These are phyloP conservation scores for Simmondsia chinensis DNA, from an alignment of 148 eudicot species.

Conservation along the genomic window DNA sequence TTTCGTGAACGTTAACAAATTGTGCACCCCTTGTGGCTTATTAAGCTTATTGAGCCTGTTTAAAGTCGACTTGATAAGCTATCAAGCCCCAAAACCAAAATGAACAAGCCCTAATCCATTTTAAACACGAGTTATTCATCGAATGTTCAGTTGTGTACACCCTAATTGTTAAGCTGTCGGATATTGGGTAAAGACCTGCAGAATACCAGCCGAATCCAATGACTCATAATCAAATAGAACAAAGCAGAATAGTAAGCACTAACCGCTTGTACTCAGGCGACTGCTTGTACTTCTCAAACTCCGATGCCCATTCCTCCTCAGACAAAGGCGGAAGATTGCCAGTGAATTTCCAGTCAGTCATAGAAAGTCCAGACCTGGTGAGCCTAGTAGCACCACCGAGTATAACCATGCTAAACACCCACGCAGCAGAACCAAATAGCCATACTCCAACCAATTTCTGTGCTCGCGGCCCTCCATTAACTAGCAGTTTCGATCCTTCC, in stretches of 20 bases:
- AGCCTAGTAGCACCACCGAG: conserved; percentile 93
- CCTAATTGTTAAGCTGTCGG: no score
- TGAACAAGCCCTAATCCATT: no score
- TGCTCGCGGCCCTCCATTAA: conserved; percentile 83
- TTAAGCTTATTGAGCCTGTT: no score
- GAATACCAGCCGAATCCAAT: background rate
- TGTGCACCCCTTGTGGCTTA: no score
- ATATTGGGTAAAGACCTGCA: no score
- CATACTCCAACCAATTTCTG: conserved; percentile 86
- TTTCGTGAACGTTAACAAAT: no score
- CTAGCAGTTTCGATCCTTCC: conserved; percentile 58
- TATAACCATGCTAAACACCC: conserved; percentile 97
- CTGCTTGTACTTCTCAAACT: conserved; percentile 92
- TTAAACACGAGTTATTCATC: no score
- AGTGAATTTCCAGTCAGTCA: conserved; percentile 98
- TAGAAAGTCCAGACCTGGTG: conserved; percentile 89
- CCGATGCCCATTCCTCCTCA: conserved; percentile 70
- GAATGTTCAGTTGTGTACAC: no score
- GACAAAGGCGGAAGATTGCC: conserved; percentile 86
- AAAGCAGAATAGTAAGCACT: conserved; percentile 12
- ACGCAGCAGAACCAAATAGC: conserved; percentile 94
- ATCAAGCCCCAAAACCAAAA: no score
- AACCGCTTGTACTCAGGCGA: conserved; percentile 93
- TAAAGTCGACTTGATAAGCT: no score
- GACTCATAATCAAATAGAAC: background rate